Conservation (phyloP, 306 rosid genomes). For the Abrus precatorius region DNA sequence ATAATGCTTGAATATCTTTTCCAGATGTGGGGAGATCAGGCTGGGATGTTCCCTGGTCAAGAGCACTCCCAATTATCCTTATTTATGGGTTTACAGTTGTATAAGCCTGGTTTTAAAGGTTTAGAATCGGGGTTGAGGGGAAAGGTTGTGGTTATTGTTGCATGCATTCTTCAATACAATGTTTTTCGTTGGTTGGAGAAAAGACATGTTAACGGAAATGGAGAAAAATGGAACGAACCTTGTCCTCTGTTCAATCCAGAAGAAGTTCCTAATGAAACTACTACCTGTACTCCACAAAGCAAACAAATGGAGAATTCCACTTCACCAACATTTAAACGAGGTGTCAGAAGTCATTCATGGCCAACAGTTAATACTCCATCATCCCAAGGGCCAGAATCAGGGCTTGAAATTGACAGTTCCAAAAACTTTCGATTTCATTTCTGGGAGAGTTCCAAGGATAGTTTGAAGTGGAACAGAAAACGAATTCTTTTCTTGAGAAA, state of each 20-base stretch:
- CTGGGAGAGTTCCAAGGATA: conserved; percentile 87
- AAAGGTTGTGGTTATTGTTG: conserved; percentile 84
- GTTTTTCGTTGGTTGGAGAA: conserved; percentile 83
- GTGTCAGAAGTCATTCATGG: conserved; percentile 62
- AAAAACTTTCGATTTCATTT: conserved; percentile 61
- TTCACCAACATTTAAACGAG: conserved; percentile 55
- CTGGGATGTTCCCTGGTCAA: conserved; percentile 93
- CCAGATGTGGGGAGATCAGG: conserved; percentile 91
- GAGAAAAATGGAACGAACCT: conserved; percentile 82
- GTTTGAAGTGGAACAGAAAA: conserved; percentile 86
- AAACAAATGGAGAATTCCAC: conserved; percentile 52
- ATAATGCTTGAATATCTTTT: conserved; percentile 84
- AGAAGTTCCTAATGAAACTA: conserved; percentile 58
- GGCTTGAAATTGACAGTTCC: conserved; percentile 58
- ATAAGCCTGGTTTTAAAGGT: conserved; percentile 83
- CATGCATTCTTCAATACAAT: conserved; percentile 90
- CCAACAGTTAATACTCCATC: conserved; percentile 55
- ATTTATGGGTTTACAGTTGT: conserved; percentile 78
- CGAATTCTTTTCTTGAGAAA: conserved; percentile 74
- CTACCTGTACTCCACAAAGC: conserved; percentile 20
- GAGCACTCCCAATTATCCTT: conserved; percentile 63
- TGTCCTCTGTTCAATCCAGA: conserved; percentile 76
- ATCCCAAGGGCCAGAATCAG: conserved; percentile 58
- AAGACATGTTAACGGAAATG: conserved; percentile 61
- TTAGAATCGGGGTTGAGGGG: conserved; percentile 92